phyloP scores from a whole-genome alignment of 2,329 filamentous ascomycete species.

The Beauveria scarabaeidicola region DNA sequence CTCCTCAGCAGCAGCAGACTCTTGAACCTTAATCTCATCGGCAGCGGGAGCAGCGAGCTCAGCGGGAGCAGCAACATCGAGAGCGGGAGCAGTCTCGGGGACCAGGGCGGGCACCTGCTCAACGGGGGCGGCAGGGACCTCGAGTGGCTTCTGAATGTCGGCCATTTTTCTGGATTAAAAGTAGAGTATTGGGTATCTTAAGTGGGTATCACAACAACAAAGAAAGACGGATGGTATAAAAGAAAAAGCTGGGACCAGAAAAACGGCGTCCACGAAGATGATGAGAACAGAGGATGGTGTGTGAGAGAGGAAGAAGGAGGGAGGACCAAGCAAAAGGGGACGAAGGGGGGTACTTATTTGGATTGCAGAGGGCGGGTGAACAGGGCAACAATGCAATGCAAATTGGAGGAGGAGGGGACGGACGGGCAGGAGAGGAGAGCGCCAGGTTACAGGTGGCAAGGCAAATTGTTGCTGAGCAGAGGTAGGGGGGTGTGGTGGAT shows the following conservation, averaged over 20 bases:
- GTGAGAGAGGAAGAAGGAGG: conserved; percentile 10
- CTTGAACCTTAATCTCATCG: conserved; percentile 28
- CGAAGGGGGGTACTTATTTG: conserved; percentile 36
- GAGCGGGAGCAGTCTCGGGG: conserved; percentile 16
- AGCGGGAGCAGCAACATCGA: conserved; percentile 24
- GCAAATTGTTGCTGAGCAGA: neutral
- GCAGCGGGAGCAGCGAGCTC: conserved; percentile 36
- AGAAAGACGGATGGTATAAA: conserved; percentile 34
- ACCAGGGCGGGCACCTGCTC: conserved; percentile 26
- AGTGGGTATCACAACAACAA: conserved; percentile 45
- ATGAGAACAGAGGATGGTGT: conserved; percentile 23
- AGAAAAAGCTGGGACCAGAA: conserved; percentile 27
- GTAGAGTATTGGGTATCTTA: conserved; percentile 28
- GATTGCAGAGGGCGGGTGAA: conserved; percentile 15
- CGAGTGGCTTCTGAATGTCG: conserved; percentile 63
- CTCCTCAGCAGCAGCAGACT: conserved; percentile 33
- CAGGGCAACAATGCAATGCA: conserved; percentile 9
- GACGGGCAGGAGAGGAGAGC: neutral
- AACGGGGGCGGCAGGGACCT: conserved; percentile 44
- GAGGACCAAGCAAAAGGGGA: conserved; percentile 21
- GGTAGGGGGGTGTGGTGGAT: neutral
- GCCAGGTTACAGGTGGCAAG: conserved; percentile 1
- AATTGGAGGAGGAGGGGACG: conserved; percentile 8
- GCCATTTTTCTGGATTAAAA: conserved; percentile 51
- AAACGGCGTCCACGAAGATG: conserved; percentile 26